Percentiles rank a stretch among this genome's conserved stretches.
These are phyloP conservation scores for Trichoderma sp. DNA, from an alignment of 2,329 filamentous ascomycete species.

Conservation along the genomic window DNA sequence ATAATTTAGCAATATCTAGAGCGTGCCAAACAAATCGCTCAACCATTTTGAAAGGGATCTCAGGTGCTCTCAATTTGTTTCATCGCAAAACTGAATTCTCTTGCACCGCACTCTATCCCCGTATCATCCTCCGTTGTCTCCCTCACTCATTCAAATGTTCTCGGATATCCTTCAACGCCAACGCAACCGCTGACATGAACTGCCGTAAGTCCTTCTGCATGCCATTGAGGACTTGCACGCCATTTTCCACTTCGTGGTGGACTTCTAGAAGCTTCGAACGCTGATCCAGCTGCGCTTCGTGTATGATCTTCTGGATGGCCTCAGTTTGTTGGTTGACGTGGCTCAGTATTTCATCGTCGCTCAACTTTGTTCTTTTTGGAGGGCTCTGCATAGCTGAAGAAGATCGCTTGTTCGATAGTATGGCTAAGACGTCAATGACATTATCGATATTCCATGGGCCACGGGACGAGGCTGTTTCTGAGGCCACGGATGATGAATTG, in stretches of 20 bases:
- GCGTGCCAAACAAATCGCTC: background rate
- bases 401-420: background rate
- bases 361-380: background rate
- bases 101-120: no score
- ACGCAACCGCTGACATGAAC: background rate
- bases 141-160: background rate
- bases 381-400: background rate
- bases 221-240: background rate
- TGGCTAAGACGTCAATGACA: background rate
- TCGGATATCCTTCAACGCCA: background rate
- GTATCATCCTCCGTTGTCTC: no score
- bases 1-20: no score
- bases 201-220: background rate
- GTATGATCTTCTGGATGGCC: background rate
- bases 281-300: background rate
- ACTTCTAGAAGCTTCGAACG: background rate
- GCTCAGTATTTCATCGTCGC: background rate
- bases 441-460: background rate
- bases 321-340: background rate
- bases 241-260: background rate
- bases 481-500: background rate
- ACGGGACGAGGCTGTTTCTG: background rate
- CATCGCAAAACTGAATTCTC: no score
- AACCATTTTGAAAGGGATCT: background rate
- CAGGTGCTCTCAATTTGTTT: background rate